phyloP scores from a whole-genome alignment of 306 rosid genomes.

The Erythrophleum fordii region DNA sequence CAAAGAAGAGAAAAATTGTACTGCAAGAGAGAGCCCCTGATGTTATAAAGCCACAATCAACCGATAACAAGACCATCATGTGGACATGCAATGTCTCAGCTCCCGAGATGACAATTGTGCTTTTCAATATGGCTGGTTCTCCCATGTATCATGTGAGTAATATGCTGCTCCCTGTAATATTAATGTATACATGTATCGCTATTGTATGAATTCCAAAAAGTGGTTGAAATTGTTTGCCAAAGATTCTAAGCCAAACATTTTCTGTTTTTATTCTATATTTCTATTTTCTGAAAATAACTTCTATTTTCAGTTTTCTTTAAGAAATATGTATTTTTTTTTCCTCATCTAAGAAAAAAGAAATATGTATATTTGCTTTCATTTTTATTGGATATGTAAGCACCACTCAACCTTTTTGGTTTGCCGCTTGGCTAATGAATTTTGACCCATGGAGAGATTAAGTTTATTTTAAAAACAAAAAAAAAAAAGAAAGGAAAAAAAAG shows the following conservation, averaged over 20 bases:
- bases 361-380: neutral
- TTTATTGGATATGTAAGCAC: neutral
- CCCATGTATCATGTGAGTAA: constrained; percentile 90
- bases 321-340: neutral
- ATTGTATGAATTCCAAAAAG: constrained; percentile 22
- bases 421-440: too few species aligned
- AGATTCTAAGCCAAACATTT: neutral
- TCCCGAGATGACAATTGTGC: constrained; percentile 94
- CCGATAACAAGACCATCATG: constrained; percentile 73
- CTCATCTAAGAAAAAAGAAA: too few species aligned
- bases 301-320: neutral
- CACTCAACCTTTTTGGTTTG: neutral
- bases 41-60: constrained; percentile 59
- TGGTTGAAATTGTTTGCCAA: constrained; percentile 20
- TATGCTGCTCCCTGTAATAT: neutral
- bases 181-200: constrained; percentile 16
- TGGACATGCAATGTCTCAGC: constrained; percentile 98
- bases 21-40: constrained; percentile 67
- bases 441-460: neutral
- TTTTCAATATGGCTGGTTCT: constrained; percentile 69
- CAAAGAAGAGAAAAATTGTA: constrained; percentile 77
- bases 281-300: neutral
- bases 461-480: too few species aligned
- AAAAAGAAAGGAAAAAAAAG: neutral
- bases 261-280: neutral